Percentiles rank a stretch among this genome's conserved stretches.
Conservation (phyloP, 768 basidiomycete species). For the Panellus pusillus region DNA sequence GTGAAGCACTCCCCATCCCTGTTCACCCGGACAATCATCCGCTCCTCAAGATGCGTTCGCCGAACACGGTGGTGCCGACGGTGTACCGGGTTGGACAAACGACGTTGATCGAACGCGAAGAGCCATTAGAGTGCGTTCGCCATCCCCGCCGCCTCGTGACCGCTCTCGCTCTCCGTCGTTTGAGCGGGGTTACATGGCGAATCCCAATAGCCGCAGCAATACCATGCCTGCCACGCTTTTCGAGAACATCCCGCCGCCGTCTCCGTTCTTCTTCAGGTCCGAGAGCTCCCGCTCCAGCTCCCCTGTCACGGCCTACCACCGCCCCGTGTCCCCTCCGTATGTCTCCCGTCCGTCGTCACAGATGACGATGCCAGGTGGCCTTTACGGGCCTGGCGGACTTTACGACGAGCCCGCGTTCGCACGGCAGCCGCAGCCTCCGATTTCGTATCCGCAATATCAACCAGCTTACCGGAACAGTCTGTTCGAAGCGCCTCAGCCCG, state of each 20-base stretch:
- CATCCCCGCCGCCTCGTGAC: constrained; percentile 3
- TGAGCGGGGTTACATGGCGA: constrained; percentile 21
- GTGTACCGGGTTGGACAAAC: constrained; percentile 35
- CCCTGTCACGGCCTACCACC: constrained; percentile 11
- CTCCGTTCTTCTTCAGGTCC: constrained; percentile 25
- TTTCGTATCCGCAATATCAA: not conserved
- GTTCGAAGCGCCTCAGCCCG: not conserved
- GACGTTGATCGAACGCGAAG: constrained; percentile 21
- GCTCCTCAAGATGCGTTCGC: constrained; percentile 68
- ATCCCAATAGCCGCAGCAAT: constrained; percentile 18
- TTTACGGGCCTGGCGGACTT: constrained; percentile 23
- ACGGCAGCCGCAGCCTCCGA: constrained; percentile 13
- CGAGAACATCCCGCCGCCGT: constrained; percentile 17
- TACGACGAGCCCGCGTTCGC: constrained; percentile 14
- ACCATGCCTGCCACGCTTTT: constrained; percentile 21
- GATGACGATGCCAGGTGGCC: constrained; percentile 22
- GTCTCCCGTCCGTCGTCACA: constrained; percentile 15
- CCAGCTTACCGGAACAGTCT: too few relatives aligned
- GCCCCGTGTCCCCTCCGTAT: constrained; percentile 1
- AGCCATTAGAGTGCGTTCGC: constrained; percentile 7
- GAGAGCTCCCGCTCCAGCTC: constrained; percentile 22
- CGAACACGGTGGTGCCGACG: constrained; percentile 48
- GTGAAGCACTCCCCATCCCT: constrained; percentile 78
- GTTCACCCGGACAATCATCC: constrained; percentile 73
- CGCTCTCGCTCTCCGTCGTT: constrained; percentile 17